A percentile compares a stretch with the other conserved stretches of the same genome.
These are phyloP conservation scores for Tylopilus balloui DNA, from an alignment of 768 basidiomycete genomes.

Conservation along the genomic window DNA sequence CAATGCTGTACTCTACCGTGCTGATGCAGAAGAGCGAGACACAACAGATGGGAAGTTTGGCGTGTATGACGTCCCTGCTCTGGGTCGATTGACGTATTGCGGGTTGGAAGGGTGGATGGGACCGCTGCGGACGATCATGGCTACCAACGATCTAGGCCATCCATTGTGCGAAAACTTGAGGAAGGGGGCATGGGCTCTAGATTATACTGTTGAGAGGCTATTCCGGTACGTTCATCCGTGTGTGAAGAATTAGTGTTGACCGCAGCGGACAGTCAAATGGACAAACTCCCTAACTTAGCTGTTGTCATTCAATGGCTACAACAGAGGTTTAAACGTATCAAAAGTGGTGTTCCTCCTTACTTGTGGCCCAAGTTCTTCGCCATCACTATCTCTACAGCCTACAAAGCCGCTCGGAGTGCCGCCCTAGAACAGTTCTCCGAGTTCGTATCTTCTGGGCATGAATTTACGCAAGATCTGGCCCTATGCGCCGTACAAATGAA, in stretches of 20 bases:
- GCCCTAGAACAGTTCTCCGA: constrained; percentile 87
- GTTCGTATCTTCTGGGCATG: constrained; percentile 79
- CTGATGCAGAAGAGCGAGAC: constrained; percentile 90
- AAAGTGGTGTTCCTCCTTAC: constrained; percentile 71
- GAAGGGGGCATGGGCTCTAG: constrained; percentile 86
- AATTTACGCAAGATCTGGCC: constrained; percentile 87
- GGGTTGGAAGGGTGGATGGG: constrained; percentile 98
- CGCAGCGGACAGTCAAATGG: constrained; percentile 45
- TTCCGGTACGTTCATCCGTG: constrained; percentile 49
- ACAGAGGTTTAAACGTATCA: constrained; percentile 82
- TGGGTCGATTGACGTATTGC: constrained; percentile 80
- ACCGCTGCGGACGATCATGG: constrained; percentile 77
- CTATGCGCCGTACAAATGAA: constrained; percentile 87
- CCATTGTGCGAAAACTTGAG: constrained; percentile 84
- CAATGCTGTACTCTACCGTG: constrained; percentile 80
- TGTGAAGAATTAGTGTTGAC: constrained; percentile 12
- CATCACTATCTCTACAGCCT: constrained; percentile 82
- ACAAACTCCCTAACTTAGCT: constrained; percentile 60
- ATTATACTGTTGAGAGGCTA: constrained; percentile 75
- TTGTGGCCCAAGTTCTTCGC: constrained; percentile 97
- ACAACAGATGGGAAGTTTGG: constrained; percentile 80
- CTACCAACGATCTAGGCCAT: constrained; percentile 90
- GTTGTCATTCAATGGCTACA: constrained; percentile 80
- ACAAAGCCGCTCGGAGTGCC: constrained; percentile 82
- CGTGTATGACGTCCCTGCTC: constrained; percentile 72